Evolutionary conservation across 225 moss, liverwort and hornwort genomes (phyloP).

Genomic region (Rhytidiadelphus loreus): DNA sequence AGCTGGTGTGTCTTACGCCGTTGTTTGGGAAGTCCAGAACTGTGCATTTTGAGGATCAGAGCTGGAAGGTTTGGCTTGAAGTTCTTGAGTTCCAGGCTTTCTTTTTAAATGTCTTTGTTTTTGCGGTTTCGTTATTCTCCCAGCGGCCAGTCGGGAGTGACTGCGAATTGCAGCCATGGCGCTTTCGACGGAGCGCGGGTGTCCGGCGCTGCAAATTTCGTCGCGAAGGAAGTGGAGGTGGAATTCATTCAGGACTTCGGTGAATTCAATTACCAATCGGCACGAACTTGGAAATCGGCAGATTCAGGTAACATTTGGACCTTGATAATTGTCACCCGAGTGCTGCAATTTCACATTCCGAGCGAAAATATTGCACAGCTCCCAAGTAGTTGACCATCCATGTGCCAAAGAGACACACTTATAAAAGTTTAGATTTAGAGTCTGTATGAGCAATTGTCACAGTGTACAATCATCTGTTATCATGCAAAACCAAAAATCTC

Average conservation of each 20-base stretch:
- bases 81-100: not conserved
- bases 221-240: not conserved
- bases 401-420: not conserved
- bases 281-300: not conserved
- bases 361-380: not conserved
- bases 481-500: not conserved
- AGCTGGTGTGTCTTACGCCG: not conserved
- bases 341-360: not conserved
- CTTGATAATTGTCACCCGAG: not conserved
- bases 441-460: no score
- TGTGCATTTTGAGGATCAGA: not conserved
- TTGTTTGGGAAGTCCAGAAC: not conserved
- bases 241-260: not conserved
- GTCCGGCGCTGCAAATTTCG: not conserved
- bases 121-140: not conserved
- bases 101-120: not conserved
- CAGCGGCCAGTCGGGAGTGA: constrained; percentile 5
- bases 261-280: not conserved
- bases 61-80: not conserved
- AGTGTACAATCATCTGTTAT: not conserved
- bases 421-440: not conserved
- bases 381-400: not conserved
- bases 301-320: not conserved
- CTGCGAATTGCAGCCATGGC: not conserved
- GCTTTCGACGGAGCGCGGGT: not conserved